Percentiles rank a stretch among this genome's conserved stretches.
Evolutionary conservation across 2,329 filamentous ascomycete species (phyloP).

Genomic region (Pyrenophora teres): DNA sequence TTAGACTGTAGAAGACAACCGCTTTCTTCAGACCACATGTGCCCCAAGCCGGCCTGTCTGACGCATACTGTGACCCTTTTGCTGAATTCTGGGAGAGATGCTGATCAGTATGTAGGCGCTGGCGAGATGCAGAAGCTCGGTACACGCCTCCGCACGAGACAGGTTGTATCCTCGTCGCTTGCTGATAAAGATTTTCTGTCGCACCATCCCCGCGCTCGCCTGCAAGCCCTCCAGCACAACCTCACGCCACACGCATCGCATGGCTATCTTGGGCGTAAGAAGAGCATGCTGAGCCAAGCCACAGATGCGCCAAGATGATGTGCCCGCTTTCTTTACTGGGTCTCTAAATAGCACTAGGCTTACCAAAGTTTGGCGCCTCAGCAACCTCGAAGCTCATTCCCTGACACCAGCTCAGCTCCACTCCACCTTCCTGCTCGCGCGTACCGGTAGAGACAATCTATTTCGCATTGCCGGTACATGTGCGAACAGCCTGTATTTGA

Average conservation of each 20-base stretch:
- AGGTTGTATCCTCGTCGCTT: not conserved
- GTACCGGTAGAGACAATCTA: not conserved
- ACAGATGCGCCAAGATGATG: conserved; percentile 8
- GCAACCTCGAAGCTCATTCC: conserved; percentile 6
- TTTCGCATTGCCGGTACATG: not conserved
- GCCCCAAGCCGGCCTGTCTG: not conserved
- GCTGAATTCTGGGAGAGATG: not conserved
- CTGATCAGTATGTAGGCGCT: not conserved
- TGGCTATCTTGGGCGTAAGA: not conserved
- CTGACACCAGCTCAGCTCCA: conserved; percentile 11
- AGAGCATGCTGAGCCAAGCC: conserved; percentile 3
- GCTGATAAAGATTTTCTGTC: not conserved
- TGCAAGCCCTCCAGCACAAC: not conserved
- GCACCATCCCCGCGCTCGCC: conserved; percentile 5
- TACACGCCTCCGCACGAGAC: conserved; percentile 6
- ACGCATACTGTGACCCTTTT: too few species aligned
- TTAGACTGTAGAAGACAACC: not conserved
- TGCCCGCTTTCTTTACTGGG: not conserved
- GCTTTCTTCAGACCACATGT: not conserved
- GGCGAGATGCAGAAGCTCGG: conserved; percentile 1
- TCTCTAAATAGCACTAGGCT: not conserved
- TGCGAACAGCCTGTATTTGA: not conserved
- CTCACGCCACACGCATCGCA: conserved; percentile 3
- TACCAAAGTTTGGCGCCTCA: conserved; percentile 2
- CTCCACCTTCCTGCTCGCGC: conserved; percentile 2